These are phyloP conservation scores for Cadophora sp. DNA, from an alignment of 2,329 filamentous ascomycete species.

Conservation along the genomic window DNA sequence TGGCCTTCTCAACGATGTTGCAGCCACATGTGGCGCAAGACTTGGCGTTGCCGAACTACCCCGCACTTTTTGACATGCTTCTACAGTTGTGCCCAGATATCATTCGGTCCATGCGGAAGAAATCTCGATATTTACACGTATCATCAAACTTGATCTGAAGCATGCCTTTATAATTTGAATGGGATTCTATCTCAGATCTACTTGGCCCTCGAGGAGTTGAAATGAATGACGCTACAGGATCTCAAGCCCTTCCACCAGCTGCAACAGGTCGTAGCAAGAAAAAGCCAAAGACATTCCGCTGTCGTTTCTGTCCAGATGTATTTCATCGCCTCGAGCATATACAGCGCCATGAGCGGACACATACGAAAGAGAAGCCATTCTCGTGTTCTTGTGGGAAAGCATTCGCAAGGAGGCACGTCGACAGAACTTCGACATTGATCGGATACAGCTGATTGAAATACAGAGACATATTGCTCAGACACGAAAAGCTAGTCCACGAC, in stretches of 20 bases:
- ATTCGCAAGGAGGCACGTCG: constrained; percentile 65
- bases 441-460: constrained; percentile 64
- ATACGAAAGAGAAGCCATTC: constrained; percentile 71
- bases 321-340: constrained; percentile 71
- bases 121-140: neutral
- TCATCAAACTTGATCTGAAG: neutral
- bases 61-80: neutral
- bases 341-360: constrained; percentile 67
- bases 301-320: constrained; percentile 67
- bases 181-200: neutral
- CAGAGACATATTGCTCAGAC: constrained; percentile 67
- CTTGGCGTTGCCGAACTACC: neutral
- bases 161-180: neutral
- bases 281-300: constrained; percentile 41
- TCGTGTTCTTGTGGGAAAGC: constrained; percentile 67
- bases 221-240: neutral
- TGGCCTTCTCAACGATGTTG: neutral
- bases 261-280: constrained; percentile 10
- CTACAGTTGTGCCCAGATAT: neutral
- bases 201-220: neutral
- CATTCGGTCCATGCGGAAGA: neutral
- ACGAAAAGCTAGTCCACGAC: constrained; percentile 67
- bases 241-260: neutral
- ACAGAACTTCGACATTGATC: neutral
- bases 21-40: constrained; percentile 7